Conservation (phyloP, 345 rosid genomes). For the Syzygium aqueum region DNA sequence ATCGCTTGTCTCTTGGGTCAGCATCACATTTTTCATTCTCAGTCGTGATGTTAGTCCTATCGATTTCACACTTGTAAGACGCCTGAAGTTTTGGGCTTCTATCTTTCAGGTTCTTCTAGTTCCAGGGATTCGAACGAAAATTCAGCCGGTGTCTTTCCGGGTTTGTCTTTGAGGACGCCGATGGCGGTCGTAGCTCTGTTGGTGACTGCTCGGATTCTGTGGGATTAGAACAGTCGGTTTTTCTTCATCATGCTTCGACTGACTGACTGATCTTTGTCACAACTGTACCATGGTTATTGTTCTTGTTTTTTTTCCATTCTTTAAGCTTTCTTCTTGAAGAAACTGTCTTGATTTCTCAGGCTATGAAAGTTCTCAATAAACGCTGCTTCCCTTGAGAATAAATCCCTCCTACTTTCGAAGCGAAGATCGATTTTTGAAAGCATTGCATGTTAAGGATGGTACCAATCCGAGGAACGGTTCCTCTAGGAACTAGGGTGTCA, state of each 20-base stretch:
- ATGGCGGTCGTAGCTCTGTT: neutral
- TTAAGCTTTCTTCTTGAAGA: neutral
- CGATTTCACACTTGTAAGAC: neutral
- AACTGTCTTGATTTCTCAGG: neutral
- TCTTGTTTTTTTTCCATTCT: neutral
- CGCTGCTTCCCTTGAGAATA: neutral
- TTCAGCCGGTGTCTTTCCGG: neutral
- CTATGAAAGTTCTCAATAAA: neutral
- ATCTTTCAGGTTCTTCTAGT: conserved; percentile 10
- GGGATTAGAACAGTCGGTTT: neutral
- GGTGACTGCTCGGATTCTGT: neutral
- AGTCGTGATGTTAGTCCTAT: neutral
- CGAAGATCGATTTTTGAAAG: neutral
- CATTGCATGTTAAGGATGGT: neutral
- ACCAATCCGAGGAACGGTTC: neutral
- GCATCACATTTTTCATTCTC: neutral
- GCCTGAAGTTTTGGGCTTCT: neutral
- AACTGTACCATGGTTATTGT: neutral
- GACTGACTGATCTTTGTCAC: neutral
- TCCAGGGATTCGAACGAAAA: conserved; percentile 1
- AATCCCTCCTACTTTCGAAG: neutral
- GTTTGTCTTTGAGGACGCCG: neutral
- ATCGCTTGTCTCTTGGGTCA: conserved; percentile 37
- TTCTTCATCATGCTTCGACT: neutral
- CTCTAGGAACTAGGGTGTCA: no score